These are phyloP conservation scores for Syncephalis plumigaleata DNA, from an alignment of 371 early-diverging fungal genomes.

Conservation along the genomic window DNA sequence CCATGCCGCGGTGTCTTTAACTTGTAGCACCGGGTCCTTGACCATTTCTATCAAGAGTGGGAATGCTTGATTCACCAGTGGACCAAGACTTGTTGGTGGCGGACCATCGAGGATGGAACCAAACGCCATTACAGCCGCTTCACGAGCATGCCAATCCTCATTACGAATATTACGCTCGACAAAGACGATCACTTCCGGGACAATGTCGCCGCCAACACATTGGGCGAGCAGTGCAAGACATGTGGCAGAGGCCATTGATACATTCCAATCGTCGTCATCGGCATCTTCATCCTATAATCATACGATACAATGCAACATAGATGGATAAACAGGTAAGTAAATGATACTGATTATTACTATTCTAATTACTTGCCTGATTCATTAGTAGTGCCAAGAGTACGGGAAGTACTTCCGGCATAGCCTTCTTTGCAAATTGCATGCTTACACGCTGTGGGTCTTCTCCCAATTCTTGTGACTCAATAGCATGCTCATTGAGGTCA, in stretches of 20 bases:
- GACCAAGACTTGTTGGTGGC: conserved; percentile 32
- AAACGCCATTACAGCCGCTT: conserved; percentile 96
- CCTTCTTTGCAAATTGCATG: conserved; percentile 58
- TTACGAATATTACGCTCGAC: conserved; percentile 68
- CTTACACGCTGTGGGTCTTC: conserved; percentile 31
- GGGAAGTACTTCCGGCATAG: conserved; percentile 63
- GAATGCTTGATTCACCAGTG: conserved; percentile 73
- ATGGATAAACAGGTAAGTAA: too few relatives aligned
- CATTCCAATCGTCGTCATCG: conserved; percentile 96
- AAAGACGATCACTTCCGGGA: conserved; percentile 70
- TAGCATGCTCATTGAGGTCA: conserved; percentile 32
- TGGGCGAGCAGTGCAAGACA: conserved; percentile 77
- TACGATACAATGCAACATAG: too few relatives aligned
- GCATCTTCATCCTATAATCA: conserved; percentile 69
- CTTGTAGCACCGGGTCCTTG: conserved; percentile 64
- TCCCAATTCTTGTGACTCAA: conserved; percentile 31
- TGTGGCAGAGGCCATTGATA: conserved; percentile 92
- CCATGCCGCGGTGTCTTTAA: conserved; percentile 95
- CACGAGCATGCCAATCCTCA: conserved; percentile 80
- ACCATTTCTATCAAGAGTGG: conserved; percentile 76
- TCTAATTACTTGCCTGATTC: conserved; percentile 44
- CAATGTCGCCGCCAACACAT: conserved; percentile 58
- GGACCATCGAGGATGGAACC: conserved; percentile 95
- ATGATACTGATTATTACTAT: too few relatives aligned
- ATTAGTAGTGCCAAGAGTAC: conserved; percentile 77